Conservation (phyloP, 1,284 basidiomycete species). For the Ceratobasidium theobromae region DNA sequence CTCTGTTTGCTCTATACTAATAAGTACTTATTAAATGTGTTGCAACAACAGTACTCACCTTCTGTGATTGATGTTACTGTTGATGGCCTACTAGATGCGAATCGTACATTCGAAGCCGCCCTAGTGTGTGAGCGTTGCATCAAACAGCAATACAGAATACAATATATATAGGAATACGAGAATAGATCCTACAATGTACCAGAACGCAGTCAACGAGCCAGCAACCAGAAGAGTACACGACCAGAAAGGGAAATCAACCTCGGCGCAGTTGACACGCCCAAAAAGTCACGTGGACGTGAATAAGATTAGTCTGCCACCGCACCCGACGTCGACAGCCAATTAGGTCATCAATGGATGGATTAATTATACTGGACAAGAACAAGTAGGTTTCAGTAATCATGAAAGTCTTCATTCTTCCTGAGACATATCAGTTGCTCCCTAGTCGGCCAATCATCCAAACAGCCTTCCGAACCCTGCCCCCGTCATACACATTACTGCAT, state of each 20-base stretch:
- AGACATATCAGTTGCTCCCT: slow-evolving; percentile 3
- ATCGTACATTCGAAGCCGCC: slow-evolving; percentile 8
- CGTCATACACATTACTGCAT: slow-evolving; percentile 81
- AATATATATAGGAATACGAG: not conserved
- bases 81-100: slow-evolving; percentile 5
- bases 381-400: slow-evolving; percentile 55
- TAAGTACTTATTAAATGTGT: not conserved
- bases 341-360: slow-evolving; percentile 73
- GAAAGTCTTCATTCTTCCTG: slow-evolving; percentile 22
- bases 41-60: not conserved
- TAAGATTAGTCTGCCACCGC: not conserved
- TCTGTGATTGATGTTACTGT: slow-evolving; percentile 6
- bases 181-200: not conserved
- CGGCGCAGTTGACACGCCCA: not conserved
- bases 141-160: not conserved
- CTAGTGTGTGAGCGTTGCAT: slow-evolving; percentile 8
- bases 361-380: slow-evolving; percentile 82
- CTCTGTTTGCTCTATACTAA: not conserved
- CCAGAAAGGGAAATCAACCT: not conserved
- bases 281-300: slow-evolving; percentile 14
- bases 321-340: too few relatives aligned
- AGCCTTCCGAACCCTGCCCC: slow-evolving; percentile 76
- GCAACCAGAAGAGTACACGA: not conserved
- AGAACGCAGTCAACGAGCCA: not conserved
- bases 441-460: slow-evolving; percentile 90